Conservation (phyloP, 495 filamentous ascomycete species). For the Podospora fimiseda region DNA sequence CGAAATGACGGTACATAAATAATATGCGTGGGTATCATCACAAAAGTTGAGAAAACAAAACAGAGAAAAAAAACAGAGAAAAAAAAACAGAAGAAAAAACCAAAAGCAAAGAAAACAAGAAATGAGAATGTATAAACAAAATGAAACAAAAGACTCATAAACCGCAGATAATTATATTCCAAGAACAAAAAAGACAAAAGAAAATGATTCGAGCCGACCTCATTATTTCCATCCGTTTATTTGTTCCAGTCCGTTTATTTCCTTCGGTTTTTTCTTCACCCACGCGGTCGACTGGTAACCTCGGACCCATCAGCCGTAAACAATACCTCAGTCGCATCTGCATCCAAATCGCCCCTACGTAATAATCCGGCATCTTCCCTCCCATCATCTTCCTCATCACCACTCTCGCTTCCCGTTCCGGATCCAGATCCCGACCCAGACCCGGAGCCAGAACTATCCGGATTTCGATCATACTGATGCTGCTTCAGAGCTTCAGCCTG, state of each 20-base stretch:
- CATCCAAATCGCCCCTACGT: slow-evolving; percentile 4
- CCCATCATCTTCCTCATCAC: slow-evolving; percentile 16
- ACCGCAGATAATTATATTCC: too few species aligned
- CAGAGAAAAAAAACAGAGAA: not conserved
- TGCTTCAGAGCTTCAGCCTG: slow-evolving; percentile 36
- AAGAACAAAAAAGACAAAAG: too few species aligned
- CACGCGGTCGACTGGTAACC: slow-evolving; percentile 1
- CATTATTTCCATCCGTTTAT: too few species aligned
- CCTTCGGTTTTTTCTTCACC: slow-evolving; percentile 2
- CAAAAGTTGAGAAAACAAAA: not conserved
- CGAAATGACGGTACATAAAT: slow-evolving; percentile 1
- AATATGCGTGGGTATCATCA: not conserved
- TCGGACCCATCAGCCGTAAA: slow-evolving; percentile 23
- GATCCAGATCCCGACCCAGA: not conserved
- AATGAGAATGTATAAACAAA: too few species aligned
- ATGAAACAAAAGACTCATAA: too few species aligned
- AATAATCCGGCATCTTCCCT: slow-evolving; percentile 23
- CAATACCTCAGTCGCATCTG: slow-evolving; percentile 15
- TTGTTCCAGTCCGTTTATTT: not conserved
- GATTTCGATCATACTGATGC: slow-evolving; percentile 6
- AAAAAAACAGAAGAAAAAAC: not conserved
- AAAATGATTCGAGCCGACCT: too few species aligned
- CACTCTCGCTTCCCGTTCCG: slow-evolving; percentile 16
- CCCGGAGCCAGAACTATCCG: not conserved
- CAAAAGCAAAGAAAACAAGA: not conserved